Conservation (phyloP, 192 early-diverging fungal genomes). For the Pilaira anomala region DNA sequence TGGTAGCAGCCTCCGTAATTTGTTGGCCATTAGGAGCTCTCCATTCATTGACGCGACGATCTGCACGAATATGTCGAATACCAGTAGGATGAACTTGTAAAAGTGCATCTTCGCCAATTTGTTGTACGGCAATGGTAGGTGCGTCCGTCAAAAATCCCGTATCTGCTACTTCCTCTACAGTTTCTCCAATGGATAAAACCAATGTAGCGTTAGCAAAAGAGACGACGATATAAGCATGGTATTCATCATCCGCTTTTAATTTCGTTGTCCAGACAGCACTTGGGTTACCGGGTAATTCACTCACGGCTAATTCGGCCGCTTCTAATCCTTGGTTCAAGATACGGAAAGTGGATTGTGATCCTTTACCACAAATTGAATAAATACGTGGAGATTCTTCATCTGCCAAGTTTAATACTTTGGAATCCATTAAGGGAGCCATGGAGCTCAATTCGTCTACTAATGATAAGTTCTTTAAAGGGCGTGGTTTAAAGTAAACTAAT, state of each 20-base stretch:
- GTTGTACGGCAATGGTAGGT: constrained; percentile 81
- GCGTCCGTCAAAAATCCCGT: constrained; percentile 82
- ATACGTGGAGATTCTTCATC: constrained; percentile 94
- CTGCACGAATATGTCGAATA: constrained; percentile 84
- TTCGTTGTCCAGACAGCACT: constrained; percentile 86
- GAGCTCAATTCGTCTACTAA: constrained; percentile 92
- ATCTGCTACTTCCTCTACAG: constrained; percentile 88
- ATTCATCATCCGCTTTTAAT: constrained; percentile 45
- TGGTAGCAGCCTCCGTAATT: constrained; percentile 78
- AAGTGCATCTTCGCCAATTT: constrained; percentile 82
- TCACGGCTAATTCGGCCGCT: constrained; percentile 86
- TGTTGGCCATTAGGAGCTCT: constrained; percentile 70
- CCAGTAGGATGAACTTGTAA: constrained; percentile 90
- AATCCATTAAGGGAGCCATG: constrained; percentile 75
- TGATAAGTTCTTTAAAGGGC: constrained; percentile 76
- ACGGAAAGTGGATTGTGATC: constrained; percentile 75
- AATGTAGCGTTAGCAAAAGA: constrained; percentile 92
- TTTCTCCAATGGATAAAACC: constrained; percentile 89
- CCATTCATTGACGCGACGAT: constrained; percentile 94
- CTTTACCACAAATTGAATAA: constrained; percentile 84
- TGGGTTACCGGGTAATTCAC: constrained; percentile 90
- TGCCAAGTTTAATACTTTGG: constrained; percentile 83
- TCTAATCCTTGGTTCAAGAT: constrained; percentile 92
- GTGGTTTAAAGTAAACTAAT: constrained; percentile 66
- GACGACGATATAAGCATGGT: constrained; percentile 86